Percentiles rank a stretch among this genome's conserved stretches.
These are phyloP conservation scores for Mortierella claussenii DNA, from an alignment of 192 early-diverging fungal genomes.

Conservation along the genomic window DNA sequence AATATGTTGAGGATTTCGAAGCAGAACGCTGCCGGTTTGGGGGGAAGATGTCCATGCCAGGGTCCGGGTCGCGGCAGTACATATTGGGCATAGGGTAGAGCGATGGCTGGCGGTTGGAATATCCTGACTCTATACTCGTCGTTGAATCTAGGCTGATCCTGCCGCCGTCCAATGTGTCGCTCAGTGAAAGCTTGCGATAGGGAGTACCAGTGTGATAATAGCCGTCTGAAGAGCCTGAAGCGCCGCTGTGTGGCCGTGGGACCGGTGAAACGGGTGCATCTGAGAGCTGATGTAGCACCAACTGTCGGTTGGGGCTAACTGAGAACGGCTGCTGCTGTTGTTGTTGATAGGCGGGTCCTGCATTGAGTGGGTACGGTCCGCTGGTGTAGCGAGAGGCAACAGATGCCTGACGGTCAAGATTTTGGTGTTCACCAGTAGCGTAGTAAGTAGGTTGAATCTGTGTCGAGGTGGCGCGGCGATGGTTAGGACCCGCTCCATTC, in stretches of 20 bases:
- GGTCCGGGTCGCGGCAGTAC: slow-evolving; percentile 29
- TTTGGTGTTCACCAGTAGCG: slow-evolving; percentile 8
- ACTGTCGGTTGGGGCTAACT: slow-evolving; percentile 26
- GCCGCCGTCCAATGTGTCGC: slow-evolving; percentile 33
- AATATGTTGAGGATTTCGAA: slow-evolving; percentile 49
- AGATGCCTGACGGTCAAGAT: slow-evolving; percentile 31
- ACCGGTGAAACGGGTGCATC: slow-evolving; percentile 3
- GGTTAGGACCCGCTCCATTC: slow-evolving; percentile 20
- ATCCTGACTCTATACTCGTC: slow-evolving; percentile 41
- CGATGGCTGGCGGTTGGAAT: slow-evolving; percentile 30
- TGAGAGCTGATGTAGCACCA: slow-evolving; percentile 33
- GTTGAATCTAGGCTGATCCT: slow-evolving; percentile 45
- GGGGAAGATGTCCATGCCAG: slow-evolving; percentile 27
- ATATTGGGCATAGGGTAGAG: slow-evolving; percentile 35
- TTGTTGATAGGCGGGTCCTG: background rate
- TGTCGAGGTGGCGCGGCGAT: slow-evolving; percentile 36
- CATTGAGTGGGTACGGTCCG: slow-evolving; percentile 25
- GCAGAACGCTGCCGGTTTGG: slow-evolving; percentile 44
- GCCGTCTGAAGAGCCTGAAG: slow-evolving; percentile 15
- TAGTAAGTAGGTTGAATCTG: slow-evolving; percentile 47
- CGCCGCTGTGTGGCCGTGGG: slow-evolving; percentile 15
- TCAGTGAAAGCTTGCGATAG: slow-evolving; percentile 33
- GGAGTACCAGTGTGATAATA: slow-evolving; percentile 21
- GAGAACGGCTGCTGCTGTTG: slow-evolving; percentile 11
- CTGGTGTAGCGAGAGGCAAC: slow-evolving; percentile 27